phyloP scores from a whole-genome alignment of 768 basidiomycete species.

The Suillus sp. region DNA sequence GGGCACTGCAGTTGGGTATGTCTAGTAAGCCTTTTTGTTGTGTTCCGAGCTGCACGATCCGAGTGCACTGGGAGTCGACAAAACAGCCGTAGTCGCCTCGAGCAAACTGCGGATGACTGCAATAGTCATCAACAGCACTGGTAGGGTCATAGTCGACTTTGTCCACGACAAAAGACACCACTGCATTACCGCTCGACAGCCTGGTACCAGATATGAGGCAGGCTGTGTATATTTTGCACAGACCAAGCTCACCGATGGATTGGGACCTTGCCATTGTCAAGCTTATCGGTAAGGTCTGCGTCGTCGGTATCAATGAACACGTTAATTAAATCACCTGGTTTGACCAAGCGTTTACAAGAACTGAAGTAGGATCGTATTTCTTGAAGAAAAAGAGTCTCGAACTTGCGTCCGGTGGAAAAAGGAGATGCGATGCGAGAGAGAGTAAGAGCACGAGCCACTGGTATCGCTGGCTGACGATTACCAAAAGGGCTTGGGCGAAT shows the following conservation, averaged over 20 bases:
- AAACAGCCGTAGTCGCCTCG: constrained; percentile 82
- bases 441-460: constrained; percentile 67
- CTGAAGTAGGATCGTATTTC: constrained; percentile 68
- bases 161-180: constrained; percentile 79
- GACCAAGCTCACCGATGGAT: constrained; percentile 4
- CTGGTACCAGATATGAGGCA: not conserved
- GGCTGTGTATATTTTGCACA: not conserved
- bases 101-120: constrained; percentile 56
- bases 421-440: constrained; percentile 83
- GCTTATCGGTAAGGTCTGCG: constrained; percentile 12
- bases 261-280: constrained; percentile 2
- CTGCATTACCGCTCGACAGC: constrained; percentile 36
- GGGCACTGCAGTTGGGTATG: constrained; percentile 46
- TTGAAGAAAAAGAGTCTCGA: constrained; percentile 61
- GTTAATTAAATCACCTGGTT: constrained; percentile 73
- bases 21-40: constrained; percentile 68
- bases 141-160: constrained; percentile 69
- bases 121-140: constrained; percentile 31
- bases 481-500: constrained; percentile 64
- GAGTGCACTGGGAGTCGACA: constrained; percentile 73
- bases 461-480: constrained; percentile 57
- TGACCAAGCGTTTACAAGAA: constrained; percentile 54
- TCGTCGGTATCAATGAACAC: constrained; percentile 61
- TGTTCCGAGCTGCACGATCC: constrained; percentile 77
- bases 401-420: constrained; percentile 60